These are phyloP conservation scores for Ceratocystis ficicola DNA, from an alignment of 2,329 filamentous ascomycete genomes.

Conservation along the genomic window DNA sequence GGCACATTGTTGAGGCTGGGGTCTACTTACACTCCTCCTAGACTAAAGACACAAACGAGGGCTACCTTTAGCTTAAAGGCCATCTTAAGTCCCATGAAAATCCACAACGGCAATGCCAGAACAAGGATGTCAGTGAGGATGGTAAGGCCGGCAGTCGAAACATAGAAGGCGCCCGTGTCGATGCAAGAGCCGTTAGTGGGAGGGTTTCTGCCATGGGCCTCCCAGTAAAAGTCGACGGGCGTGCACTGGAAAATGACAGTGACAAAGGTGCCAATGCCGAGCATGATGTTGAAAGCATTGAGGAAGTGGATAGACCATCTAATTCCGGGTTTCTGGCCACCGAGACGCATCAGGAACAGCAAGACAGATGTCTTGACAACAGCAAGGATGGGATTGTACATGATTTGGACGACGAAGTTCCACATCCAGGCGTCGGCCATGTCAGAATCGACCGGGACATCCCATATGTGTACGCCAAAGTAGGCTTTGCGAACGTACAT, in stretches of 20 bases:
- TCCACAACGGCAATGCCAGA: constrained; percentile 32
- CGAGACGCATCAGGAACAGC: constrained; percentile 35
- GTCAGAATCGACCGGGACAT: constrained; percentile 22
- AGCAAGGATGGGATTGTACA: constrained; percentile 37
- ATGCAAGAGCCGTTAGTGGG: constrained; percentile 29
- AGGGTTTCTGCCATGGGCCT: constrained; percentile 17
- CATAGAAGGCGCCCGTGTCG: constrained; percentile 27
- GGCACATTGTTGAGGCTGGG: no score
- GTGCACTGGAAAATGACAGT: constrained; percentile 33
- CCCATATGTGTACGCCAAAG: constrained; percentile 26
- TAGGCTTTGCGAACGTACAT: constrained; percentile 28
- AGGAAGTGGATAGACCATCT: constrained; percentile 27
- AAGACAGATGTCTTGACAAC: constrained; percentile 37
- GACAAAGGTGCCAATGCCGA: constrained; percentile 31
- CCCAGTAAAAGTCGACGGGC: constrained; percentile 30
- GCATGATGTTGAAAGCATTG: constrained; percentile 29
- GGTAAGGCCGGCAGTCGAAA: constrained; percentile 30
- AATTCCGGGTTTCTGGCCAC: constrained; percentile 30
- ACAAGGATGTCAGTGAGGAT: constrained; percentile 34
- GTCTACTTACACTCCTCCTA: constrained; percentile 31
- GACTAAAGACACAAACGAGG: constrained; percentile 32
- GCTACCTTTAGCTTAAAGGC: constrained; percentile 31
- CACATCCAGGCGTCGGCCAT: constrained; percentile 26
- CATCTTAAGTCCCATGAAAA: constrained; percentile 34
- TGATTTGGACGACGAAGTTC: constrained; percentile 31